These are phyloP conservation scores for Saccharomycopsis crataegensis DNA, from an alignment of 1,139 yeast species.

Conservation along the genomic window DNA sequence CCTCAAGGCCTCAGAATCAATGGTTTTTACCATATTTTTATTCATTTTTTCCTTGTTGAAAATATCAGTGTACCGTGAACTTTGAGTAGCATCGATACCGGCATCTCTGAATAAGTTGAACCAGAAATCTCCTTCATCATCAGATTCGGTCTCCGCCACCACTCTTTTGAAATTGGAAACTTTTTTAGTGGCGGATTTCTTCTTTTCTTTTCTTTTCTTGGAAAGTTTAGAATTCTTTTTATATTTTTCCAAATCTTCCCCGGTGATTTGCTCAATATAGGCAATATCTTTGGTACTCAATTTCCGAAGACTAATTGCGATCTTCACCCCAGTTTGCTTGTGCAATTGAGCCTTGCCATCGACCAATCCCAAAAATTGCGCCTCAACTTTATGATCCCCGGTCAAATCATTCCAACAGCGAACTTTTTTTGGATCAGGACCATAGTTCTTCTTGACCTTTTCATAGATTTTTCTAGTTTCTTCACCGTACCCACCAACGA, in stretches of 20 bases:
- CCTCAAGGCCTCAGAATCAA: slow-evolving; percentile 73
- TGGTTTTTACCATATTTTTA: slow-evolving; percentile 73
- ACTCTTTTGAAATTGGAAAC: slow-evolving; percentile 22
- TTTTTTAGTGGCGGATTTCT: slow-evolving; percentile 25
- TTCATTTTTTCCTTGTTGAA: slow-evolving; percentile 90
- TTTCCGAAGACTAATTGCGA: slow-evolving; percentile 87
- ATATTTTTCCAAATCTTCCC: slow-evolving; percentile 25
- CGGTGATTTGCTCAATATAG: slow-evolving; percentile 74
- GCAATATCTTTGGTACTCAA: slow-evolving; percentile 78
- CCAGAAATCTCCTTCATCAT: slow-evolving; percentile 78
- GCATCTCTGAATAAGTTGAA: slow-evolving; percentile 89
- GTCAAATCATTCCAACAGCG: slow-evolving; percentile 96
- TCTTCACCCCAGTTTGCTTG: slow-evolving; percentile 70
- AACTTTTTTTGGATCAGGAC: slow-evolving; percentile 74
- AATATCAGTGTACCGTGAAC: slow-evolving; percentile 84
- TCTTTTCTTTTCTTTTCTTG: slow-evolving; percentile 29
- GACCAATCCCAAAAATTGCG: slow-evolving; percentile 86
- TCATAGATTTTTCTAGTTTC: slow-evolving; percentile 35
- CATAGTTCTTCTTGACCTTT: slow-evolving; percentile 9
- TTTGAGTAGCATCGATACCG: slow-evolving; percentile 89
- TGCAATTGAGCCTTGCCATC: slow-evolving; percentile 96
- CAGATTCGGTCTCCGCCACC: neutral
- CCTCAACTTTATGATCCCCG: slow-evolving; percentile 93
- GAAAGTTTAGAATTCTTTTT: slow-evolving; percentile 25
- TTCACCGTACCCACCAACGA: slow-evolving; percentile 30